A percentile compares a stretch with the other conserved stretches of the same genome.
Evolutionary conservation across 768 basidiomycete species (phyloP).

Genomic region (Hygrocybe coccinea): DNA sequence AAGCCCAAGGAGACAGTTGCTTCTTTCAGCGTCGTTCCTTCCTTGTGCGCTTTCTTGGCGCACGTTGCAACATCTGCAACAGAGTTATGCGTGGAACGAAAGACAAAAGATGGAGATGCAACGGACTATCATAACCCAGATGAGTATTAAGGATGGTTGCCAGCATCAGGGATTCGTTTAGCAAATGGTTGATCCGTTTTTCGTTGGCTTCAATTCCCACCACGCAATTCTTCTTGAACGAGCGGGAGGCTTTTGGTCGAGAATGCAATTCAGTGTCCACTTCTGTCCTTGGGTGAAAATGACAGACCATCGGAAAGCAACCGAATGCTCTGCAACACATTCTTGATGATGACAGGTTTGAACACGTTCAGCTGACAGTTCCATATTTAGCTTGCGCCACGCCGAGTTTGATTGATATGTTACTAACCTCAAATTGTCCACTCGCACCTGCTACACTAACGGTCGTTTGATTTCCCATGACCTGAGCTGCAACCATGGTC

Average conservation of each 20-base stretch:
- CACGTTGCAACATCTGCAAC: slow-evolving; percentile 89
- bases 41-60: slow-evolving; percentile 99
- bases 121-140: slow-evolving; percentile 94
- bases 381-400: slow-evolving; percentile 4
- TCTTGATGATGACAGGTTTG: slow-evolving; percentile 98
- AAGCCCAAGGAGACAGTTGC: slow-evolving; percentile 86
- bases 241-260: slow-evolving; percentile 59
- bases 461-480: slow-evolving; percentile 94
- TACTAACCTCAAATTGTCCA: slow-evolving; percentile 90
- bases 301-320: slow-evolving; percentile 80
- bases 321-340: slow-evolving; percentile 92
- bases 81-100: slow-evolving; percentile 5
- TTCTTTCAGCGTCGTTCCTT: slow-evolving; percentile 94
- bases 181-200: slow-evolving; percentile 78
- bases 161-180: slow-evolving; percentile 96
- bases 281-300: slow-evolving; percentile 2
- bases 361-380: slow-evolving; percentile 84
- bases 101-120: slow-evolving; percentile 4
- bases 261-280: slow-evolving; percentile 5
- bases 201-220: slow-evolving; percentile 96
- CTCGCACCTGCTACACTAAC: slow-evolving; percentile 90
- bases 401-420: background rate
- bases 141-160: slow-evolving; percentile 95
- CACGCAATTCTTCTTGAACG: slow-evolving; percentile 96
- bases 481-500: slow-evolving; percentile 98